Evolutionary conservation across 192 early-diverging fungal species (phyloP).

Genomic region (Globomyces pollinis-pini): DNA sequence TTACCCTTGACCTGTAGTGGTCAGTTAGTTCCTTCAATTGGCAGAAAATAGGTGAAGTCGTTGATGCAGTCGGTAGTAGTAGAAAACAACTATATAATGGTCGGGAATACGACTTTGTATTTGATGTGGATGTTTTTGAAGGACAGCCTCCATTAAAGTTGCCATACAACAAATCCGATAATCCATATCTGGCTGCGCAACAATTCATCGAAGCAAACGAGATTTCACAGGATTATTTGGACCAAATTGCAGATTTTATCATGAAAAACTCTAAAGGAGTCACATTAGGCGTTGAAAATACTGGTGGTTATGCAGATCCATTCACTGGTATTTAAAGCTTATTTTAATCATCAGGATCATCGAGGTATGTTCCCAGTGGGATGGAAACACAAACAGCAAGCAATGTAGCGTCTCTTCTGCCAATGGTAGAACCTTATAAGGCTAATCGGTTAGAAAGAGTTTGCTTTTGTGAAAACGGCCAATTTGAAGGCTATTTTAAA

Average conservation of each 20-base stretch:
- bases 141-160: constrained; percentile 77
- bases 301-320: constrained; percentile 44
- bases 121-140: constrained; percentile 90
- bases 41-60: constrained; percentile 88
- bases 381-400: neutral
- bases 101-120: constrained; percentile 92
- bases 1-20: constrained; percentile 50
- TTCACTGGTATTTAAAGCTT: constrained; percentile 48
- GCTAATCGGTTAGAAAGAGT: constrained; percentile 2
- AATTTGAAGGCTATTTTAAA: constrained; percentile 23
- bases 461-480: constrained; percentile 13
- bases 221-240: constrained; percentile 74
- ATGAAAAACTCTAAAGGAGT: constrained; percentile 68
- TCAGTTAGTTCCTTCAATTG: constrained; percentile 49
- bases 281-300: constrained; percentile 35
- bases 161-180: constrained; percentile 88
- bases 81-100: constrained; percentile 77
- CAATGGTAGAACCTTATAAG: neutral
- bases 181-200: constrained; percentile 90
- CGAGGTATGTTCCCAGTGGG: neutral
- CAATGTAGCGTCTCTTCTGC: constrained; percentile 6
- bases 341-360: too few species aligned
- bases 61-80: constrained; percentile 71
- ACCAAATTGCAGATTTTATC: constrained; percentile 94
- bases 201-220: constrained; percentile 76